Conservation (phyloP, 139 green algal genomes). For the Chloropicon primus region DNA sequence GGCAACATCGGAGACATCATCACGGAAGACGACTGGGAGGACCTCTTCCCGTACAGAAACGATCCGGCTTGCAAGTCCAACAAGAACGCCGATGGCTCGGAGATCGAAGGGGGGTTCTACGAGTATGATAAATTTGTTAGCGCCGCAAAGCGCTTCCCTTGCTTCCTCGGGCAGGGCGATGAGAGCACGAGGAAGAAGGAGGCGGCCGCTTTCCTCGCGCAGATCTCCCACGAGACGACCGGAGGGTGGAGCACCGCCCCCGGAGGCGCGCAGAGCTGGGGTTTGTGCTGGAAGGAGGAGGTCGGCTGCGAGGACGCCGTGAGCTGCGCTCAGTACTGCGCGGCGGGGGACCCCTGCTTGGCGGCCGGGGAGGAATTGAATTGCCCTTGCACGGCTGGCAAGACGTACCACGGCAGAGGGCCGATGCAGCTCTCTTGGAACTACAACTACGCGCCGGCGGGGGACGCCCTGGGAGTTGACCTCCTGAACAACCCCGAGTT, state of each 20-base stretch:
- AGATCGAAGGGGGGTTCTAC: conserved; percentile 10
- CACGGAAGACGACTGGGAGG: neutral
- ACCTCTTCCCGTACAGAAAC: neutral
- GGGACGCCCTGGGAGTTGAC: conserved; percentile 14
- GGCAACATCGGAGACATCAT: neutral
- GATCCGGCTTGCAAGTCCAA: neutral
- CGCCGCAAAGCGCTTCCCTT: conserved; percentile 7
- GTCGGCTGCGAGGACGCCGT: neutral
- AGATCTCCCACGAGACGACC: conserved; percentile 17
- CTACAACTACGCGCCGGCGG: conserved; percentile 17
- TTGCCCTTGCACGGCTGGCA: neutral
- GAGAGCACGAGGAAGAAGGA: conserved; percentile 9
- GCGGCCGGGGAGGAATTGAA: neutral
- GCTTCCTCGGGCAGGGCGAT: neutral
- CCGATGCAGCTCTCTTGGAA: conserved; percentile 13
- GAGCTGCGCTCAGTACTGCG: neutral
- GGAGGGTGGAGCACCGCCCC: neutral
- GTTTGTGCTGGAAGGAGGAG: neutral
- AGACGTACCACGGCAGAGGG: conserved; percentile 15
- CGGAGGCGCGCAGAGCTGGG: neutral
- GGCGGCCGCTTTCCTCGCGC: conserved; percentile 16
- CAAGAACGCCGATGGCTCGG: neutral
- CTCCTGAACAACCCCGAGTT: conserved; percentile 12
- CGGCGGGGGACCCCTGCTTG: neutral
- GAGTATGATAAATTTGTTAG: conserved; percentile 11